phyloP scores from a whole-genome alignment of 495 filamentous ascomycete species.

The Daldinia vernicosa region DNA sequence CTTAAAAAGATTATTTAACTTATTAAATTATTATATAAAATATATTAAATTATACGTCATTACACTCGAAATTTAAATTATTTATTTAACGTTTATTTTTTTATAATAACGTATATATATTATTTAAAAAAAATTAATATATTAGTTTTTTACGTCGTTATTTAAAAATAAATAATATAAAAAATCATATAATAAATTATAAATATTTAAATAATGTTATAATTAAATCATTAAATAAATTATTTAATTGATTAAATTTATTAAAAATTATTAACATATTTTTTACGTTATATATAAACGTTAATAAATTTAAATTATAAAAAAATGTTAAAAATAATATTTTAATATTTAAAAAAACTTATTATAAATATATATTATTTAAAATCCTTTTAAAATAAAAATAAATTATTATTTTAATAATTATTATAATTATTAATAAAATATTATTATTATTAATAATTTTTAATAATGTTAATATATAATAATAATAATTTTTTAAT shows the following conservation, averaged over 20 bases:
- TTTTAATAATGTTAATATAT: neutral
- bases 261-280: neutral
- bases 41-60: no score
- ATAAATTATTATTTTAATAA: no score
- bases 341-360: neutral
- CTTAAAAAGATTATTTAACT: no score
- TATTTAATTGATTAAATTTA: no score
- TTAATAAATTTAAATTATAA: neutral
- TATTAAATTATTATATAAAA: no score
- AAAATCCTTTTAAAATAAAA: neutral
- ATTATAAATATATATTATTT: neutral
- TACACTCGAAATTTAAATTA: no score
- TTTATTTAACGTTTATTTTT: no score
- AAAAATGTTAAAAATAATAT: neutral
- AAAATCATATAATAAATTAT: neutral
- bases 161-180: neutral
- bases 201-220: neutral
- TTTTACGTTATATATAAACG: neutral
- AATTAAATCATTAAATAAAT: neutral
- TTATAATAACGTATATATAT: no score
- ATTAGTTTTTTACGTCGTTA: neutral
- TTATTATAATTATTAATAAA: neutral
- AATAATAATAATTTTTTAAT: neutral
- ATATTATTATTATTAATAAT: neutral
- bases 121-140: neutral